phyloP scores from a whole-genome alignment of 345 rosid genomes.

The Eucalyptus shirleyi region DNA sequence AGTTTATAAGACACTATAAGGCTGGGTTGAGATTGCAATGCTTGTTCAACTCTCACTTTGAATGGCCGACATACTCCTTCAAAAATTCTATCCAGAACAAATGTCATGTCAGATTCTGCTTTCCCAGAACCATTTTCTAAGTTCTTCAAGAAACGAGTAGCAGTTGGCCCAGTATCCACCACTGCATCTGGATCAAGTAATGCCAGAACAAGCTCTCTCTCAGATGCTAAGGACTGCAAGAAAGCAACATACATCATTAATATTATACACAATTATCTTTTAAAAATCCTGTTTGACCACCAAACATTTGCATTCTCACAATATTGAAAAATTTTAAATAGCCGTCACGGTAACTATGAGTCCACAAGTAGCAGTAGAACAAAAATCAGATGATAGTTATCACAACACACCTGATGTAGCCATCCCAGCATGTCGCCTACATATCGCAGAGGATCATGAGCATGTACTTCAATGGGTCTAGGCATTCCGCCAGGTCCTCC shows the following conservation, averaged over 20 bases:
- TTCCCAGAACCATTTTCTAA: conserved; percentile 52
- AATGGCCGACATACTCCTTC: conserved; percentile 99
- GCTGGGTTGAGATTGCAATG: conserved; percentile 93
- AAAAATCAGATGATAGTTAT: not conserved
- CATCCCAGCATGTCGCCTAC: conserved; percentile 99
- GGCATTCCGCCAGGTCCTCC: conserved; percentile 99
- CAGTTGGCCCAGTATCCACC: conserved; percentile 42
- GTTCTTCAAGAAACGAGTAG: conserved; percentile 27
- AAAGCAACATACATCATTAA: not conserved
- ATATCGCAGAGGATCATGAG: conserved; percentile 96
- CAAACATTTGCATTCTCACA: not conserved
- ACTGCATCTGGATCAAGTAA: conserved; percentile 71
- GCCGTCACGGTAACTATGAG: not conserved
- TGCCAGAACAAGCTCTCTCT: conserved; percentile 81
- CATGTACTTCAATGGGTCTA: conserved; percentile 99
- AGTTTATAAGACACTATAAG: conserved; percentile 85
- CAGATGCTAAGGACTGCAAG: conserved; percentile 93
- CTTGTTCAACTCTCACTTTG: conserved; percentile 99
- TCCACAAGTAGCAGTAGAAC: not conserved
- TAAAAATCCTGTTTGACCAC: not conserved
- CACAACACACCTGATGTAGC: conserved; percentile 82
- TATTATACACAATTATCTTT: not conserved
- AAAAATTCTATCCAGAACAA: conserved; percentile 93
- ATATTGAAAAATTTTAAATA: not conserved
- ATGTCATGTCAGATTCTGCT: conserved; percentile 66